Evolutionary conservation across 306 rosid species (phyloP).

Genomic region (Quillaja saponaria): DNA sequence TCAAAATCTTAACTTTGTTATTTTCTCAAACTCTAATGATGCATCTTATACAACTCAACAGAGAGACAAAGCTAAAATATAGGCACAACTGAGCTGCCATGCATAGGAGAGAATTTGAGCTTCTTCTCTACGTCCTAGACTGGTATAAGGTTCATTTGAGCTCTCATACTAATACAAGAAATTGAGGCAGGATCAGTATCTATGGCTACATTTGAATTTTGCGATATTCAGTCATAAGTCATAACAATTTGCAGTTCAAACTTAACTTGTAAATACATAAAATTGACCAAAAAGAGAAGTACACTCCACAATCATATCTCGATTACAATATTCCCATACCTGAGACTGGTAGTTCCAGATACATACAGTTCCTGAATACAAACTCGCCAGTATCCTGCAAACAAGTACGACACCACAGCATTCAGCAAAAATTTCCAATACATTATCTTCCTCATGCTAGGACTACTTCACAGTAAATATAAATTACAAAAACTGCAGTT

Average conservation of each 20-base stretch:
- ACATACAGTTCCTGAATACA: conserved; percentile 94
- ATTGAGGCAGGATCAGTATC: conserved; percentile 36
- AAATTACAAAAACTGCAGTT: conserved; percentile 12
- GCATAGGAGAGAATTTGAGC: too few species aligned
- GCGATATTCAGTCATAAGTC: neutral
- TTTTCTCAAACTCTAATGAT: conserved; percentile 16
- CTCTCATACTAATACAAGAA: conserved; percentile 13
- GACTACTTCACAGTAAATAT: conserved; percentile 1
- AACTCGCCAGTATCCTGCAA: conserved; percentile 94
- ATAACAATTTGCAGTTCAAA: neutral
- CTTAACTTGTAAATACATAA: neutral
- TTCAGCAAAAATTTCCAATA: conserved; percentile 35
- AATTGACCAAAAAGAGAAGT: neutral
- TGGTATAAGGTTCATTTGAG: conserved; percentile 8
- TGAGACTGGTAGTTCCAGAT: conserved; percentile 99
- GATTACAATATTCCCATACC: conserved; percentile 48
- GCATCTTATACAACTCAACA: conserved; percentile 16
- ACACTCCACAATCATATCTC: conserved; percentile 2
- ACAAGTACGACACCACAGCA: conserved; percentile 25
- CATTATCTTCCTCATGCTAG: neutral
- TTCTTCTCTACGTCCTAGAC: too few species aligned
- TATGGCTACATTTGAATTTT: conserved; percentile 9
- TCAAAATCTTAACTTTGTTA: conserved; percentile 9
- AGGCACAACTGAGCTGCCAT: too few species aligned
- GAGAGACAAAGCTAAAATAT: too few species aligned